A percentile compares a stretch with the other conserved stretches of the same genome.
These are phyloP conservation scores for Kentomonas sorsogonicus DNA, from an alignment of 208 protist species.

Conservation along the genomic window DNA sequence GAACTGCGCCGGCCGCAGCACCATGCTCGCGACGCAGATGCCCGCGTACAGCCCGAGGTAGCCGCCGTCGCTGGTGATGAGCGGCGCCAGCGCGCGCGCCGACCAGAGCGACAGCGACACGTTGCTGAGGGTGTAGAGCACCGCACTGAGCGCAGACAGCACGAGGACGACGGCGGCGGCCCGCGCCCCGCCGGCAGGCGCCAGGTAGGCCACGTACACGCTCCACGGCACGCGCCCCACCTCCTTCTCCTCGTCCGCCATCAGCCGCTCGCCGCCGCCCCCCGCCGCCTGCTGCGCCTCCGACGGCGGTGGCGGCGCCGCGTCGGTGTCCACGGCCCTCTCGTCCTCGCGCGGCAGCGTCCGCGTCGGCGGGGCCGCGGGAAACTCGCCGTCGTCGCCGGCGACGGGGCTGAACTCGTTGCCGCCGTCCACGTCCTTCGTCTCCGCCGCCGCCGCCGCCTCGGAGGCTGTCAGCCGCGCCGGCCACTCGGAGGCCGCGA, in stretches of 20 bases:
- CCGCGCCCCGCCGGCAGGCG: constrained; percentile 25
- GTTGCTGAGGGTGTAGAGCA: constrained; percentile 10
- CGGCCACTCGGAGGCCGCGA: constrained; percentile 22
- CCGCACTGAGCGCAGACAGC: constrained; percentile 26
- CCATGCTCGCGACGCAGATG: constrained; percentile 14
- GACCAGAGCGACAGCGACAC: constrained; percentile 68
- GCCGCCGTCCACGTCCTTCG: background rate
- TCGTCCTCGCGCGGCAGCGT: background rate
- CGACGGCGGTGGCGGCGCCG: background rate
- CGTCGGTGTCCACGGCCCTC: background rate
- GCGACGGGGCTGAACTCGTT: constrained; percentile 3
- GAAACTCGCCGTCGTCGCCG: background rate
- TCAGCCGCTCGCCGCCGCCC: constrained; percentile 20
- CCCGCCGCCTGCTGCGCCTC: constrained; percentile 3
- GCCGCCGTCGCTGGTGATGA: constrained; percentile 8
- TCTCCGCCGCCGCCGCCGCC: constrained; percentile 4
- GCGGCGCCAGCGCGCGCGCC: constrained; percentile 16
- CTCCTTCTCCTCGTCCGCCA: constrained; percentile 58
- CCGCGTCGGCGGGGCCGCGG: background rate
- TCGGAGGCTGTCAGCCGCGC: constrained; percentile 11
- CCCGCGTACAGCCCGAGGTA: constrained; percentile 11
- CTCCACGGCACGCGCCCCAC: constrained; percentile 37
- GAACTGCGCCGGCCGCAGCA: constrained; percentile 2
- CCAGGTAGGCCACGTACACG: constrained; percentile 47
- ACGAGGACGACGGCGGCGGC: constrained; percentile 16